Conservation (phyloP, 1,284 basidiomycete species). For the Agaricales sp. region DNA sequence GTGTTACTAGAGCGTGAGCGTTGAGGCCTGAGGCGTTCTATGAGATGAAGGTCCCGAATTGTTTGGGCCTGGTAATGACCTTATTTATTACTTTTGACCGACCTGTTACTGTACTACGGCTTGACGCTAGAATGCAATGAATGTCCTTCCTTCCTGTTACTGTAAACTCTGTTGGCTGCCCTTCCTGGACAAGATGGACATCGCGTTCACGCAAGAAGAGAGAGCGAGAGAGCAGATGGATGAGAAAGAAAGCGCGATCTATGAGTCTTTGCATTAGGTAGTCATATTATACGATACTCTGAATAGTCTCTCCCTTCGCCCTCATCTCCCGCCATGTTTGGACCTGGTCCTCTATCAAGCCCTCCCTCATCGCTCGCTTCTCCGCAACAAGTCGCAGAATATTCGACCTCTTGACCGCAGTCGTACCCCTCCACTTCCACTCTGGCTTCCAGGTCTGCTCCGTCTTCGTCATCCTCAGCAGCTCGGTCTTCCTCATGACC, state of each 20-base stretch:
- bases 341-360: slow-evolving; percentile 33
- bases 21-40: too few relatives aligned
- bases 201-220: slow-evolving; percentile 1
- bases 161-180: too few relatives aligned
- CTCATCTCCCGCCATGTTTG: slow-evolving; percentile 32
- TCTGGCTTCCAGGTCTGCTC: slow-evolving; percentile 28
- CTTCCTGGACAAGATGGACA: too few relatives aligned
- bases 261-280: too few relatives aligned
- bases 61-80: too few relatives aligned
- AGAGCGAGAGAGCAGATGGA: slow-evolving; percentile 6
- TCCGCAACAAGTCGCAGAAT: slow-evolving; percentile 40
- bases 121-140: too few relatives aligned
- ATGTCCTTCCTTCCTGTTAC: too few relatives aligned
- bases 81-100: too few relatives aligned
- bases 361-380: slow-evolving; percentile 47
- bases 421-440: slow-evolving; percentile 30
- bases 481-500: slow-evolving; percentile 22
- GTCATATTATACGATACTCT: too few relatives aligned
- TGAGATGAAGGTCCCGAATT: too few relatives aligned
- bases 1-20: too few relatives aligned
- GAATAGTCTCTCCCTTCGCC: slow-evolving; percentile 21
- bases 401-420: slow-evolving; percentile 29
- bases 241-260: slow-evolving; percentile 7
- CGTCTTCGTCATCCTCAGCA: slow-evolving; percentile 36
- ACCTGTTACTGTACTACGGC: too few relatives aligned